Evolutionary conservation across 306 rosid species (phyloP), one percentile per base, ranked within the genome.

Genomic region (Quercus mongolica): DNA sequence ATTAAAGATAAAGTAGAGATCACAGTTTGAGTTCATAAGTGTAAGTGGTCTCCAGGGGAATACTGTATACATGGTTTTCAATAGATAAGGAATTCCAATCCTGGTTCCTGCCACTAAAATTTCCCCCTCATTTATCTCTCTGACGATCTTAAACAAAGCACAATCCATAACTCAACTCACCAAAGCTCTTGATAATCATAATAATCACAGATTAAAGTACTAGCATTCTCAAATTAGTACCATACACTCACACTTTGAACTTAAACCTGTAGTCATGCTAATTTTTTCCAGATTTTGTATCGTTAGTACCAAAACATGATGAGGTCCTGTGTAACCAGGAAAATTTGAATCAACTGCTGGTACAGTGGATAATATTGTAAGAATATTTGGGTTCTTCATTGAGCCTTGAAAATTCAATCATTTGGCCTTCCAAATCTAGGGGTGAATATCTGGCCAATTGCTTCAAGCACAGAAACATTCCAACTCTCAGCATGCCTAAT

Each of bases 401-500:
- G 3, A 67, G 26, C 52, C 51, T 67, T 19, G 51, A 73, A 68
- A 41, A 46, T 65, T 86, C 76, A 84, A 56, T 70, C 83, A 56
- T 41, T 68, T 0, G 80, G 18, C 49, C 78, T 80, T 78, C 80
- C 79, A 70, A 46, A 84, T 65, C 78, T 76, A 55, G 94, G 87
- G 73, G 79, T 84, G 88, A 92, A 94, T 68, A 92, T 91, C 85
- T 91, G 99, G 56, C 87, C 85, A 58, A 94, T 80, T 79, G 98
- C 97, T 88, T 92, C 95, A 55, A 92, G 84, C 67, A 95, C 93
- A 78, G 99, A 90, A 80, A 91, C 84, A 81, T 85, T 78, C 99
- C 97, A 94, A 59, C 97, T 90, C 91, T 91, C 99, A 38, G 92
- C 88, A 73, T 94, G 97, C 86, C 91, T 86, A 75, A 86, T 85